Evolutionary conservation across 805 yeast species (phyloP).

Genomic region (Myxozyma udenii): DNA sequence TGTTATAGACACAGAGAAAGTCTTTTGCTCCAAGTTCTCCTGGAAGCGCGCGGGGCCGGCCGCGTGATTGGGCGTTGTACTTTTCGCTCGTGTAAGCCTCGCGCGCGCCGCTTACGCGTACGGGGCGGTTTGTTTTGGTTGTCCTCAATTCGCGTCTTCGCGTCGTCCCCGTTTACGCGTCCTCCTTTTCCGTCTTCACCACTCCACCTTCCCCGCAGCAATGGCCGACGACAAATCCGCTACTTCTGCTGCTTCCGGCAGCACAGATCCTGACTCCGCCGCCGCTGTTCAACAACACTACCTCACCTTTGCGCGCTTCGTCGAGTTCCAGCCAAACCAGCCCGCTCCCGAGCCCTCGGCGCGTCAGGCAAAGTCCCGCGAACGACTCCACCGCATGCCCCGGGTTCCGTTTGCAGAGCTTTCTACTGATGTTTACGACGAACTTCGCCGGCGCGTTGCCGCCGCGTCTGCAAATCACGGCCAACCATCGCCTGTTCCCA

Average conservation of each 20-base stretch:
- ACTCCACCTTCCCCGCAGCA: not conserved
- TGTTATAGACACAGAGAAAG: no score
- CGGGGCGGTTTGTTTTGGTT: no score
- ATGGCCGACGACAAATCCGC: no score
- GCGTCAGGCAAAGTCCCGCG: conserved; percentile 60
- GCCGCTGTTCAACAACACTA: conserved; percentile 12
- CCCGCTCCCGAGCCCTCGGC: conserved; percentile 18
- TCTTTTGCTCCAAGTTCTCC: no score
- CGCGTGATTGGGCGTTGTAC: no score
- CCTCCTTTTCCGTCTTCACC: not conserved
- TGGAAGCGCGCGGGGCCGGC: no score
- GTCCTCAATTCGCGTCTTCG: not conserved
- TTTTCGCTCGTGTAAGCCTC: no score
- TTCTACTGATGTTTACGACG: conserved; percentile 93
- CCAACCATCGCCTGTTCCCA: conserved; percentile 46
- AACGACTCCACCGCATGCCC: conserved; percentile 76
- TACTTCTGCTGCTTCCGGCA: no score
- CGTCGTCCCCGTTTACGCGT: not conserved
- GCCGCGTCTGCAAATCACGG: conserved; percentile 31
- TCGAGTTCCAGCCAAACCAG: conserved; percentile 11
- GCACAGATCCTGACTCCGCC: no score
- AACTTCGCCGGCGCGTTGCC: conserved; percentile 71
- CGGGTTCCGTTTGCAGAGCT: conserved; percentile 77
- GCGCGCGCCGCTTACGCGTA: no score
- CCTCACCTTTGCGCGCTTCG: conserved; percentile 20